Evolutionary conservation across 192 early-diverging fungal species (phyloP), one percentile per base, ranked within the genome.

Genomic region (Chytriomyces sp.): DNA sequence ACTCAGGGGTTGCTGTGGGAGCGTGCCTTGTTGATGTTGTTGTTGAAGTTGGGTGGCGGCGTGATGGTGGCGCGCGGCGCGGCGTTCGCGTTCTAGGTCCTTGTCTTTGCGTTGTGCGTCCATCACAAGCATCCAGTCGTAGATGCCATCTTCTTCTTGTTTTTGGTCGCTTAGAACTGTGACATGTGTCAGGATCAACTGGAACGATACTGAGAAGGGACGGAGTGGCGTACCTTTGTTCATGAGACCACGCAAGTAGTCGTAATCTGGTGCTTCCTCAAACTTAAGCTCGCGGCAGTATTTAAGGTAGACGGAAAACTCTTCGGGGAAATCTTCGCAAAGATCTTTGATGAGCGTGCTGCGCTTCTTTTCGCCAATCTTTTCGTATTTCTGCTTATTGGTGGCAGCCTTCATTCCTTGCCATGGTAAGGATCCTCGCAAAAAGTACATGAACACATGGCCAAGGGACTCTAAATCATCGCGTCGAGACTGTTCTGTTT

Each of bases 351-450:
- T 88, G 25, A 84, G 83, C 0, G 93, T 92, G 37, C 87, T 87
- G 75, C 96, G 96, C 81, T 99, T 99, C 87, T 95, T 94, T 82
- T 99, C 95, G 41, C 96, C 96, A 79, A 99, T 99, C 77, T 96
- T 94, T 78, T 99, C 96, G 80, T 99, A 99, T 74, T 99, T 99
- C 87, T 99, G 95, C 79, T 97, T 95, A 85, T 99, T 99, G 64
- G 94, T 96, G 19, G 91, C 93, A 0, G 96, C 96, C 82, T 96
- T 98, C 22, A 99, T 79, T 5, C 96, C 96, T 81, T 99, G 96
- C 96, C 96, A 99, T 17, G 96, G 96, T 55, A 99, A 81, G 26
- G 87, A 87, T 26, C 95, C 94, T 52, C 94, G 89, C 79, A 99
- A 84, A 80, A 99, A 97, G 85, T 99, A 99, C 89, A 99, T 94